Conservation (phyloP, 495 filamentous ascomycete species). For the Penicillium coffeae region DNA sequence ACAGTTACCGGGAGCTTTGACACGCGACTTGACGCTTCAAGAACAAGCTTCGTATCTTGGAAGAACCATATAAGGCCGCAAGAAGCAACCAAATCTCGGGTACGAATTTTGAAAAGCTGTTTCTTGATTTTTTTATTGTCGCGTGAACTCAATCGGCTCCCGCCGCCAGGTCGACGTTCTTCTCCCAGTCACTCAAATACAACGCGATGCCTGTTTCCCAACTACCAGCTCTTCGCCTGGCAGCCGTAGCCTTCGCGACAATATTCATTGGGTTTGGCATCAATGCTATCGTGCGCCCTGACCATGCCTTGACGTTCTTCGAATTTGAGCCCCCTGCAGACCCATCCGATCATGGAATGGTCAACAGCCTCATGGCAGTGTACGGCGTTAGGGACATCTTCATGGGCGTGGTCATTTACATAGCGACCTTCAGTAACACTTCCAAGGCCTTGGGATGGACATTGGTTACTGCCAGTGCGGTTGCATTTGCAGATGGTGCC, state of each 20-base stretch:
- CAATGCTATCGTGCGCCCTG: slow-evolving; percentile 43
- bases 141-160: too few species aligned
- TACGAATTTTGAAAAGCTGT: too few species aligned
- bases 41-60: too few species aligned
- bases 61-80: too few species aligned
- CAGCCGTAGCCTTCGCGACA: slow-evolving; percentile 36
- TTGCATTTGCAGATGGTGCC: slow-evolving; percentile 46
- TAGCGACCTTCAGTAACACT: slow-evolving; percentile 34
- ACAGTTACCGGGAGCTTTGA: too few species aligned
- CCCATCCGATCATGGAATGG: slow-evolving; percentile 25
- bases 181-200: too few species aligned
- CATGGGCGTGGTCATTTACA: slow-evolving; percentile 47
- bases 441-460: slow-evolving; percentile 43
- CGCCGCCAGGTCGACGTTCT: too few species aligned
- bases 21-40: too few species aligned
- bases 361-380: slow-evolving; percentile 41
- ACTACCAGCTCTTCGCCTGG: slow-evolving; percentile 15
- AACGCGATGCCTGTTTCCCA: too few species aligned
- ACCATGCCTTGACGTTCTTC: slow-evolving; percentile 45
- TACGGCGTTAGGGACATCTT: slow-evolving; percentile 53
- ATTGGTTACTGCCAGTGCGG: slow-evolving; percentile 38
- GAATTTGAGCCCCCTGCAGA: slow-evolving; percentile 32
- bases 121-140: too few species aligned
- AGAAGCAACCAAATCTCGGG: too few species aligned
- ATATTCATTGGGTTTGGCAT: slow-evolving; percentile 46